phyloP scores from a whole-genome alignment of 495 filamentous ascomycete genomes.

The Delitschia confertaspora region DNA sequence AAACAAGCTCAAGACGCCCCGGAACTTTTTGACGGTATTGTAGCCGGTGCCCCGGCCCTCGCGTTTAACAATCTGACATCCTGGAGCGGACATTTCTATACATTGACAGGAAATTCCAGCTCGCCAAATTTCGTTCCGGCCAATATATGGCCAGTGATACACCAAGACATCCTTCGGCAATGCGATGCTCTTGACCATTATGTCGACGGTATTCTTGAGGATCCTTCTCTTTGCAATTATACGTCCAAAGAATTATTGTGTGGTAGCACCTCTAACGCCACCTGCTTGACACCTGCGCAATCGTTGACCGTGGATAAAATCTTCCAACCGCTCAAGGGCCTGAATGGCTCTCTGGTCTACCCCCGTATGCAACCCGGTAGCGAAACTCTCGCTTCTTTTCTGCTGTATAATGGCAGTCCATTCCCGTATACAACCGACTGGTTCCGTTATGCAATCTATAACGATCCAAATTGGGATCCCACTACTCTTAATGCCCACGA shows the following conservation, averaged over 20 bases:
- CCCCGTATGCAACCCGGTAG: slow-evolving; percentile 32
- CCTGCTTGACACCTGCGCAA: slow-evolving; percentile 27
- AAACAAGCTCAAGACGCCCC: slow-evolving; percentile 45
- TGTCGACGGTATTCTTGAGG: slow-evolving; percentile 26
- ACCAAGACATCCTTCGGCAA: slow-evolving; percentile 16
- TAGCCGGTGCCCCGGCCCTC: slow-evolving; percentile 35
- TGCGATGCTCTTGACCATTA: slow-evolving; percentile 17
- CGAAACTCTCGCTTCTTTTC: slow-evolving; percentile 4
- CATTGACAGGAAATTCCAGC: background rate
- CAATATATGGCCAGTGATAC: slow-evolving; percentile 27
- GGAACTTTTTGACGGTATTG: slow-evolving; percentile 43
- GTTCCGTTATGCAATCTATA: slow-evolving; percentile 47
- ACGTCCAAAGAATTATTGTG: slow-evolving; percentile 22
- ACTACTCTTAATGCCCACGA: slow-evolving; percentile 37
- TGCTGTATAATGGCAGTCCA: slow-evolving; percentile 3
- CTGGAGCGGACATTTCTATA: slow-evolving; percentile 35
- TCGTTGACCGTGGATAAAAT: slow-evolving; percentile 9
- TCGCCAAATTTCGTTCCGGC: slow-evolving; percentile 26
- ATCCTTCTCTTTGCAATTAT: slow-evolving; percentile 28
- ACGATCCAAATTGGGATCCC: slow-evolving; percentile 43
- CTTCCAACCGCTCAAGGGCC: slow-evolving; percentile 6
- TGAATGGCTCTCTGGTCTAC: slow-evolving; percentile 30
- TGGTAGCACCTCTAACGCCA: slow-evolving; percentile 7
- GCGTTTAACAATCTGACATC: slow-evolving; percentile 41
- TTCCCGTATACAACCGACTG: slow-evolving; percentile 26